Base-by-base conservation (phyloP, 2,329 filamentous ascomycete species). In the Tolypocladium album region DNA sequence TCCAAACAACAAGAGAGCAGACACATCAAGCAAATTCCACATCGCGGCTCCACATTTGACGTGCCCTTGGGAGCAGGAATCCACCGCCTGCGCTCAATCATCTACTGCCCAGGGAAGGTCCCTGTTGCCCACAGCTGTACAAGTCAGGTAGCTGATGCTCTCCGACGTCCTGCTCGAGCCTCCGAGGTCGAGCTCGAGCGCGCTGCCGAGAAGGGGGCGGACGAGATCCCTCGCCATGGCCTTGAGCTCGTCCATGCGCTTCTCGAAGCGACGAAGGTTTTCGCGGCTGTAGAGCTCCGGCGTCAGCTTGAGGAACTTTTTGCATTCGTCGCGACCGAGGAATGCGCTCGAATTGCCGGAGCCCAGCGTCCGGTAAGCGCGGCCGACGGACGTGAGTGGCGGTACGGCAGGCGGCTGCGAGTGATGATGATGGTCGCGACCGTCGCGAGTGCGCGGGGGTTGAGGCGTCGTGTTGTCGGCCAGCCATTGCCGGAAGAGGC, bases 401-500 rank as follows among this genome's bases (percentile, higher is more conserved):
- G 79, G 76, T 5, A 72, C 59, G 45, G 74, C 62, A 56, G 75
- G 71, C 15, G 76, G 70, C 40, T 72, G 71, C 63, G 67, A 71
- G 70, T 69, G 65, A 66, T 57, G 60, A 67, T 57, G 60, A 8
- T 39, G 38, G 56, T 13, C 67, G 58, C 63, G 67, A 34, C 65
- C 64, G 53, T 73, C 69, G 56, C 70, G 69, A 61, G 63, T 71
- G 61, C 71, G 65, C 59, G 73, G 60, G 15, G 76, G 84, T 4
- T 87, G 82, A 0, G 90, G 88, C 2, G 89, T 88, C 5, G 90
- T 96, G 72, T 92, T 93, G 67, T 97, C 92, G 4, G 91, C 90
- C 8, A 97, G 80, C 92, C 92, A 97, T 73, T 96, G 91, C 4
- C 93, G 84, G 75, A 97, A 97, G 15, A 96, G 78, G 50, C 85